Conservation (phyloP, 2,329 filamentous ascomycete genomes). For the Trichoderma sp. region DNA sequence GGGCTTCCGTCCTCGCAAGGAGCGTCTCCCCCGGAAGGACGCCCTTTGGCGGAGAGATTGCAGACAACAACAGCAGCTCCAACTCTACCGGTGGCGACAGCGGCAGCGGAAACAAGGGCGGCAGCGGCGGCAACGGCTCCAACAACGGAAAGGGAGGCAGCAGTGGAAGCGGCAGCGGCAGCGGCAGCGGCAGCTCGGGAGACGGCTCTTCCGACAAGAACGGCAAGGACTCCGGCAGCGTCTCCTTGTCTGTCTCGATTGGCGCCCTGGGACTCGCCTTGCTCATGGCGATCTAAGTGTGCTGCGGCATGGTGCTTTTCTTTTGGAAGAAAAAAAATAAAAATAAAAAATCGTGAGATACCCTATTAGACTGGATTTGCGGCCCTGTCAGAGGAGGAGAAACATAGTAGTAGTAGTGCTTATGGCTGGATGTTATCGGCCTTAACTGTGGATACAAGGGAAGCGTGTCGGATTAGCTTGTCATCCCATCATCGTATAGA, state of each 20-base stretch:
- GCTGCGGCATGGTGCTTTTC: not conserved
- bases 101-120: not conserved
- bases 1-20: conserved; percentile 28
- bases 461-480: not conserved
- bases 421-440: not conserved
- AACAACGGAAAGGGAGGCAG: not conserved
- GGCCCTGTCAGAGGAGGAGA: not conserved
- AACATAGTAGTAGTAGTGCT: no score
- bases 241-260: not conserved
- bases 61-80: conserved; percentile 18
- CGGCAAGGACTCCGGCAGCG: not conserved
- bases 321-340: not conserved
- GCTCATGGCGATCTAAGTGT: conserved; percentile 4
- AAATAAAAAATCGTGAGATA: not conserved
- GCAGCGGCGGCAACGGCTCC: not conserved
- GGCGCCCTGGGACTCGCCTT: conserved; percentile 4
- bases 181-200: not conserved
- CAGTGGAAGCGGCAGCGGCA: not conserved
- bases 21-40: conserved; percentile 29
- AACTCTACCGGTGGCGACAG: not conserved
- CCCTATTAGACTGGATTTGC: not conserved
- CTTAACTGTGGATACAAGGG: not conserved
- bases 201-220: not conserved
- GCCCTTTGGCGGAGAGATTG: conserved; percentile 32
- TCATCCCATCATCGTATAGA: not conserved